A percentile compares a stretch with the other conserved stretches of the same genome.
phyloP scores from a whole-genome alignment of 768 basidiomycete species.

The Agrocybe pediades region DNA sequence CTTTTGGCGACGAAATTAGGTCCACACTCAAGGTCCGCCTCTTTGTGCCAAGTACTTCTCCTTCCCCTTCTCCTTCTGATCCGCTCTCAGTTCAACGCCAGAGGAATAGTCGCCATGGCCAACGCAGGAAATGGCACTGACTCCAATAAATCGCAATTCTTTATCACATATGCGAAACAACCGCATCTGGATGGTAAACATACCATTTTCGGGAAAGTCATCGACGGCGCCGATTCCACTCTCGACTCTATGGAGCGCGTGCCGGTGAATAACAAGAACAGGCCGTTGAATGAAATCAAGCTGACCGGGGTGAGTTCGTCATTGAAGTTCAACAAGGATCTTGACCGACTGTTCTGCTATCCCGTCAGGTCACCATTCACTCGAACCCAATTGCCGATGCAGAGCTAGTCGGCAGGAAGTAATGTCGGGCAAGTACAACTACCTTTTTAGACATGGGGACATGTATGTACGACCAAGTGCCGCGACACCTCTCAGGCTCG shows the following conservation, averaged over 20 bases:
- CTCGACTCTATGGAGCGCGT: constrained; percentile 92
- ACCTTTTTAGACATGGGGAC: not conserved
- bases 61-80: constrained; percentile 17
- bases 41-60: constrained; percentile 6
- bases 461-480: not conserved
- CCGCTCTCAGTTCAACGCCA: constrained; percentile 79
- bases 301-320: constrained; percentile 64
- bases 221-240: constrained; percentile 94
- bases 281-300: constrained; percentile 85
- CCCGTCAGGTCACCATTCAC: constrained; percentile 77
- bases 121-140: constrained; percentile 94
- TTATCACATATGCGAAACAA: constrained; percentile 91
- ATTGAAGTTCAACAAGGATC: constrained; percentile 6
- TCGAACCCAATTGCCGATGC: constrained; percentile 95
- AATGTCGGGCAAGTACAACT: constrained; percentile 7
- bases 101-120: constrained; percentile 97
- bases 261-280: constrained; percentile 88
- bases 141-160: constrained; percentile 91
- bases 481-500: not conserved
- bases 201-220: constrained; percentile 97
- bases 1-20: constrained; percentile 90
- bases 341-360: constrained; percentile 5
- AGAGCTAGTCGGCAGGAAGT: constrained; percentile 39
- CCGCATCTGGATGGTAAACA: constrained; percentile 92
- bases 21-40: constrained; percentile 85